Base-by-base conservation (phyloP, 345 rosid species). In the Pistacia integerrima region DNA sequence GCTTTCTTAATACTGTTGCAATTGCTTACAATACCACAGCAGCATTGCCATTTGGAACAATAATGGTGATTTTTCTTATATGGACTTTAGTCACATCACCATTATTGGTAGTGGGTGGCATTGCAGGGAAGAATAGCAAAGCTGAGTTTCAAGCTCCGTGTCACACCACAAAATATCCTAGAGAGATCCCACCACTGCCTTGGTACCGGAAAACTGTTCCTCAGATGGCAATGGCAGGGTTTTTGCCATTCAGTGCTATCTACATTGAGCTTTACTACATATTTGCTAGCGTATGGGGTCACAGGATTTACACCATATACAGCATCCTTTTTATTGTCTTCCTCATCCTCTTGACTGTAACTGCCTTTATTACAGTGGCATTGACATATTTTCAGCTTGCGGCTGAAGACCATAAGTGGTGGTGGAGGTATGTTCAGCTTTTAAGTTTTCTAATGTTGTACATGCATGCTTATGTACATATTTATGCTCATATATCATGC, bases 231-330 rank as follows among this genome's bases (percentile, higher is more conserved):
- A 88, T 88, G 89, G 87, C 87, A 3, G 87, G 88, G 20, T 84
- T 88, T 28, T 70, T 88, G 64, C 89, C 91, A 11, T 88, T 88
- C 76, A 88, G 87, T 84, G 86, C 91, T 48, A 88, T 88, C 69
- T 88, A 82, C 76, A 86, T 88, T 36, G 87, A 88, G 66, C 86
- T 88, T 12, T 88, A 84, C 81, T 88, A 88, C 75, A 82, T 88
- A 46, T 88, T 86, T 77, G 88, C 91, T 12, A 88, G 91, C 18
- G 87, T 87, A 18, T 87, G 90, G 90, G 90, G 88, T 74, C 88
- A 88, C 82, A 81, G 80, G 78, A 86, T 85, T 33, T 88, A 88
- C 77, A 81, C 88, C 56, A 86, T 86, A 12, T 85, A 85, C 77
- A 86, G 84, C 84, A 88, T 88, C 81, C 76, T 88, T 38, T 88